Evolutionary conservation across 805 yeast genomes (phyloP).

Genomic region (Kuraishia capsulata): DNA sequence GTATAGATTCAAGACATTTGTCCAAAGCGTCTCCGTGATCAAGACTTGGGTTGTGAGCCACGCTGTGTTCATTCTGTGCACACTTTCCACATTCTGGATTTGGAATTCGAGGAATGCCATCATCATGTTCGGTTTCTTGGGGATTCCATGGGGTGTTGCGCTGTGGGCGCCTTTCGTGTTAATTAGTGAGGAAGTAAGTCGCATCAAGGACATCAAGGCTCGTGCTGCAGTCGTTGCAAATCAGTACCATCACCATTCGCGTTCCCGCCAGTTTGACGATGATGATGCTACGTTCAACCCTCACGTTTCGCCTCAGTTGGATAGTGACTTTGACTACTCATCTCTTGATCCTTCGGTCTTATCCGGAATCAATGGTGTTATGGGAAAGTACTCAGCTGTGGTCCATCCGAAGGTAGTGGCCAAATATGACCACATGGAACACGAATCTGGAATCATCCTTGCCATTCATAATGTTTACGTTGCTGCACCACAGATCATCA

Average conservation of each 20-base stretch:
- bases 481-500: conserved; percentile 46
- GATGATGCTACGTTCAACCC: neutral
- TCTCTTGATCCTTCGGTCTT: neutral
- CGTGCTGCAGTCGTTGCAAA: conserved; percentile 6
- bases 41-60: conserved; percentile 44
- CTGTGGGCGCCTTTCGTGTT: conserved; percentile 61
- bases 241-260: neutral
- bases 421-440: conserved; percentile 31
- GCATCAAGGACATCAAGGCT: conserved; percentile 39
- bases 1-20: neutral
- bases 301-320: neutral
- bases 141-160: conserved; percentile 58
- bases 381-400: neutral
- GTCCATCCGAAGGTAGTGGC: conserved; percentile 12
- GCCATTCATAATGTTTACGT: conserved; percentile 53
- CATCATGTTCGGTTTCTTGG: conserved; percentile 39
- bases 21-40: conserved; percentile 20
- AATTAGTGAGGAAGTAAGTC: conserved; percentile 46
- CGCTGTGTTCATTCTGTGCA: conserved; percentile 36
- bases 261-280: neutral
- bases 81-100: conserved; percentile 37
- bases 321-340: too few species aligned
- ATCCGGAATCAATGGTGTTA: too few species aligned
- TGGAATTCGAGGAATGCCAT: conserved; percentile 32
- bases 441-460: conserved; percentile 46